Base-by-base conservation (phyloP, 352 stramenopile species). In the Phytophthora lateralis region DNA sequence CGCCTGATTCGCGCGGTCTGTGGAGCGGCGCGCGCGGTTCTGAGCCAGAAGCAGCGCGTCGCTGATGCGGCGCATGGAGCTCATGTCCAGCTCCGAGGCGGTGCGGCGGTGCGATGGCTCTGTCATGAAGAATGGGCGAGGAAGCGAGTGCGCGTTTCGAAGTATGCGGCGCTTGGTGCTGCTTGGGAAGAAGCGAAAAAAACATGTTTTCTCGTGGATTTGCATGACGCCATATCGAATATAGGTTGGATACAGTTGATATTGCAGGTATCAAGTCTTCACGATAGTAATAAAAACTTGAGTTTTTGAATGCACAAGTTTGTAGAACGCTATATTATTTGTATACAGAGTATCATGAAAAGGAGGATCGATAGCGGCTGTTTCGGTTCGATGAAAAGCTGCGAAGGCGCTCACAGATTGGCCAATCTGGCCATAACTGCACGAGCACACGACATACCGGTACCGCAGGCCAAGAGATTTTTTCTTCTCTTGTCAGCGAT, bases 1-100 rank as follows among this genome's bases (percentile, higher is more conserved):
- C 32, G 74, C 75, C 27, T 73, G 82, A 58, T 82, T 85, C 14
- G 82, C 82, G 46, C 82, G 76, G 37, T 89, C 82, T 0, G 80
- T 85, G 34, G 82, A 75, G 15, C 69, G 54, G 0, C 82, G 71
- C 8, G 82, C 82, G 59, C 82, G 80, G 58, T 86, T 91, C 61
- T 91, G 82, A 17, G 82, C 82, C 6, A 91, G 70, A 18, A 91
- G 64, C 43, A 91, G 74, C 20, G 82, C 82, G 45, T 91, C 82
- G 47, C 82, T 75, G 49, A 91, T 78, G 57, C 82, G 76, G 32
- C 82, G 78, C 63, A 89, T 71, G 42, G 78, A 79, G 55, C 41
- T 71, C 59, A 87, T 82, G 55, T 85, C 81, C 20, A 81, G 66
- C 63, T 83, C 76, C 26, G 78, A 82, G 51, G 69, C 41, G 17